Percentiles rank a stretch among this genome's conserved stretches.
These are phyloP conservation scores for Thermomyces lanuginosus DNA, from an alignment of 2,329 filamentous ascomycete genomes.

Conservation along the genomic window DNA sequence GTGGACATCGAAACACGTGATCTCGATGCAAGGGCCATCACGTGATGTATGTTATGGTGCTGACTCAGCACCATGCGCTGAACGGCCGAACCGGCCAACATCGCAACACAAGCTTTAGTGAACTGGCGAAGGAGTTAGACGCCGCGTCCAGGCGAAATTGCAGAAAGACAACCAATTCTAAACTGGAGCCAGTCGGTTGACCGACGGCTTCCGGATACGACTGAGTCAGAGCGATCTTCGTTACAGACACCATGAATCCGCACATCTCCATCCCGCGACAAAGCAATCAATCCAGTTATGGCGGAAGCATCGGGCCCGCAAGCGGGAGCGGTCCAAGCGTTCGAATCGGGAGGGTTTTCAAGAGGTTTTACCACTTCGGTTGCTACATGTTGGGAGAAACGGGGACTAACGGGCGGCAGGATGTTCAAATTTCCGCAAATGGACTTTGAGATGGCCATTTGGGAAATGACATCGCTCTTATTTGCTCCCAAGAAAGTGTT, in stretches of 20 bases:
- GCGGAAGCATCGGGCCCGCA: constrained; percentile 30
- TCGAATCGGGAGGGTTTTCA: constrained; percentile 51
- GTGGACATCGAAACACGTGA: no score
- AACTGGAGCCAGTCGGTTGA: no score
- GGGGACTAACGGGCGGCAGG: constrained; percentile 15
- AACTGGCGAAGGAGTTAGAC: no score
- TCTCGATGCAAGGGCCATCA: no score
- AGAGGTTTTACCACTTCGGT: constrained; percentile 27
- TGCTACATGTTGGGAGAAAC: background rate
- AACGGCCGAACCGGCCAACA: no score
- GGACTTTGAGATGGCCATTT: constrained; percentile 59
- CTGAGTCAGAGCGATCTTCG: no score
- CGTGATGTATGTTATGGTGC: no score
- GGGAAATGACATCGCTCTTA: constrained; percentile 54
- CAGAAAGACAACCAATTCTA: no score
- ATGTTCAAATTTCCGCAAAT: constrained; percentile 58
- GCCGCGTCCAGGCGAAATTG: no score
- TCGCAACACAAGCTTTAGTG: no score
- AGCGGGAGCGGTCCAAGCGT: constrained; percentile 36
- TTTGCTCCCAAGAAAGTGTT: constrained; percentile 57
- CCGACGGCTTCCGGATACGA: no score
- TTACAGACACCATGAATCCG: constrained; percentile 43
- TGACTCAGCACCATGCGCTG: no score
- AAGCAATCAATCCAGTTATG: constrained; percentile 37
- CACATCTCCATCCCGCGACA: constrained; percentile 44